Evolutionary conservation across 2,329 filamentous ascomycete genomes (phyloP), one percentile per base, ranked within the genome.

Genomic region (Graphium sp.): DNA sequence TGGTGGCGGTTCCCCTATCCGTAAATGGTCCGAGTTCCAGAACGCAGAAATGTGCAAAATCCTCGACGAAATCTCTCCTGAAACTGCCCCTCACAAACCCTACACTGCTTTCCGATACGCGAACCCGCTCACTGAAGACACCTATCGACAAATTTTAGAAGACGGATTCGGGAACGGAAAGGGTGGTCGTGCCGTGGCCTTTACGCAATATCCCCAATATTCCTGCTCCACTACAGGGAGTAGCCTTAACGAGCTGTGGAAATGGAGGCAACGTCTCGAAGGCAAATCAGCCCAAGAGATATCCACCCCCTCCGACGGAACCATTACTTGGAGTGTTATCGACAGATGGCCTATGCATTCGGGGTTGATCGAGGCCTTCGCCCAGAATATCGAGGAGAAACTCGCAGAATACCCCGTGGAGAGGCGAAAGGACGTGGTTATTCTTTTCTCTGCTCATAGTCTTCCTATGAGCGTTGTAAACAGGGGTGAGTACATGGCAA

Each of bases 101-200:
- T 98, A 98, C 45, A 84, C 95, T 26, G 87, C 89, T 10, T 98
- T 98, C 51, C 79, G 89, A 36, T 98, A 98, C 46, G 87, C 91
- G 10, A 66, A 85, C 35, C 89, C 89, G 1, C 54, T 98, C 46
- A 98, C 89, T 3, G 89, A 95, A 55, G 74, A 92, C 41, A 93
- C 85, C 72, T 95, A 98, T 49, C 63, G 69, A 30, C 67, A 71
- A 42, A 53, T 98, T 37, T 56, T 98, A 15, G 73, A 72, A 6
- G 89, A 98, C 48, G 89, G 89, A 0, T 93, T 95, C 46, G 87
- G 85, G 8, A 71, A 74, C 30, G 85, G 87, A 5, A 82, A 73
- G 35, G 85, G 85, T n/a, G 87, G 87, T 4, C 70, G 89, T 33
- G 89, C 91, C 2, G 84, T 98, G 5, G 89, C 89, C 2, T 98